phyloP scores from a whole-genome alignment of 345 rosid genomes.

The Cardamine resedifolia region DNA sequence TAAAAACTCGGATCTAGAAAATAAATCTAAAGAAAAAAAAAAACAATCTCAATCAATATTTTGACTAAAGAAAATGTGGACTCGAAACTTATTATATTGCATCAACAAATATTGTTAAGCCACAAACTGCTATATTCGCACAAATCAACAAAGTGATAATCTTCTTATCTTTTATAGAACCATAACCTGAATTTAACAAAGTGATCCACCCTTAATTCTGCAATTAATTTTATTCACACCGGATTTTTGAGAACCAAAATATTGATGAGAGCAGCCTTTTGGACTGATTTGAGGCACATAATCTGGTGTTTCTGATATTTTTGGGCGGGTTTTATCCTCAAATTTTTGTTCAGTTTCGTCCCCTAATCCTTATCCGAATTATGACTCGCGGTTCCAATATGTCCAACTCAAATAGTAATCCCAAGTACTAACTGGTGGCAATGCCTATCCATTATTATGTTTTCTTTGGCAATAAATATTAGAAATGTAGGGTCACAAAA shows the following conservation, averaged over 20 bases:
- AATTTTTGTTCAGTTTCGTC: background rate
- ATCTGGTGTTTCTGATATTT: background rate
- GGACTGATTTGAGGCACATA: background rate
- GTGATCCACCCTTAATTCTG: no score
- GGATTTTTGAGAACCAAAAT: background rate
- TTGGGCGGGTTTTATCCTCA: background rate
- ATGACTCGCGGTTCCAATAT: background rate
- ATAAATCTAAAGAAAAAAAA: no score
- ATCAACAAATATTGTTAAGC: no score
- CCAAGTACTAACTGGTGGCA: background rate
- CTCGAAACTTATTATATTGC: no score
- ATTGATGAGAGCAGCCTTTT: background rate
- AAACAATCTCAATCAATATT: no score
- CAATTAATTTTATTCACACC: background rate
- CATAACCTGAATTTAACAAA: no score
- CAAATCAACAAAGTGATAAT: no score
- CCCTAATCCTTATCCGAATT: constrained; percentile 1
- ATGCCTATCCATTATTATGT: background rate
- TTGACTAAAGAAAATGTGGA: no score
- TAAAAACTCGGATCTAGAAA: no score
- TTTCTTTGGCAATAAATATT: background rate
- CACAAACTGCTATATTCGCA: no score
- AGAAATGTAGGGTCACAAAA: background rate
- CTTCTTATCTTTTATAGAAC: no score
- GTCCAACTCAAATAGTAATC: background rate